Base-by-base conservation (phyloP, 352 stramenopile genomes). In the Pythium phragmiticola region DNA sequence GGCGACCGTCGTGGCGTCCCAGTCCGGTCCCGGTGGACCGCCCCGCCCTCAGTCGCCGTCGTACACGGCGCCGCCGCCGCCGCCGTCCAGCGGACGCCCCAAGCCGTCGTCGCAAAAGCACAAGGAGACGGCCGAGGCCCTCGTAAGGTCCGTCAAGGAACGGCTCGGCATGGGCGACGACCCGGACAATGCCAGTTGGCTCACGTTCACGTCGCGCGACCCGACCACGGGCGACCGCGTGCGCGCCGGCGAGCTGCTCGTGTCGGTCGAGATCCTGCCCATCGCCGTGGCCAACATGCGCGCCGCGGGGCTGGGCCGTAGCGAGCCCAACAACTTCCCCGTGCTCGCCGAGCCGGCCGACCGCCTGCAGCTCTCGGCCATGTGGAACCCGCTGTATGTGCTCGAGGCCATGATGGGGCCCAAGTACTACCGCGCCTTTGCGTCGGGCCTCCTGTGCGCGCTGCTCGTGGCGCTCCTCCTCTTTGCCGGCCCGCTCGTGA, bases 351-450 rank as follows among this genome's bases (percentile, higher is more conserved):
- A 91, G 53, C 86, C 86, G 19, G 82, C 80, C 3, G 86, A 90
- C 33, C 83, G 86, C 4, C 73, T 92, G 12, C 78, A 92, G 23
- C 68, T 94, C 12, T 87, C 76, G 19, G 82, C 82, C 6, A 89
- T 94, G 79, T 92, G 83, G 80, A 94, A 94, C 63, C 86, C 86
- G 30, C 75, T 88, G 42, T 83, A 89, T 61, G 84, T 94, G 55
- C 60, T 94, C 28, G 76, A 94, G 58, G 82, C 82, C 13, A 54
- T 92, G 50, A 81, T 94, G 70, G 86, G 86, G 0, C 80, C 83
- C 16, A 87, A 87, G 69, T 86, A 83, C 68, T 91, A 89, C 56
- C 74, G 73, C 52, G 72, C 74, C 21, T 92, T 92, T 37, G 77
- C 81, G 12, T 91, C 78, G 0, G 84, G 83, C 50, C 62, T 91